These are phyloP conservation scores for Diplodia intermedia DNA, from an alignment of 2,329 filamentous ascomycete genomes.

Conservation along the genomic window DNA sequence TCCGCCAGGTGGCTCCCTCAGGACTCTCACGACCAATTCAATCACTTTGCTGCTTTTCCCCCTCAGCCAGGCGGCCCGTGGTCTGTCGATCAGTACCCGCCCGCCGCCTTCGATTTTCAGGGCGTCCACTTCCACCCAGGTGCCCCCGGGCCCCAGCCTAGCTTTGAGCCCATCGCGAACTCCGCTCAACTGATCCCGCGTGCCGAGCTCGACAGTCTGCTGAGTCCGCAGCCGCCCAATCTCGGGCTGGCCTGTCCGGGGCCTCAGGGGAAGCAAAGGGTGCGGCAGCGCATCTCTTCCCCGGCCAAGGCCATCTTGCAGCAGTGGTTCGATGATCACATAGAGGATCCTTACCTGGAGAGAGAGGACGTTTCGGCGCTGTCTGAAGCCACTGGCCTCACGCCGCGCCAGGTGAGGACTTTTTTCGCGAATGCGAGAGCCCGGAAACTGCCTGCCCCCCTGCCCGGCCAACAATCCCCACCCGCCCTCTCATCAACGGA, in stretches of 20 bases:
- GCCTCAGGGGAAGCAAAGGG: neutral
- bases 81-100: conserved; percentile 5
- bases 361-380: conserved; percentile 36
- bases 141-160: neutral
- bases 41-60: neutral
- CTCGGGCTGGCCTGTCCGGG: neutral
- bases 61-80: conserved; percentile 3
- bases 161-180: conserved; percentile 1
- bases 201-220: conserved; percentile 13
- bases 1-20: conserved; percentile 11
- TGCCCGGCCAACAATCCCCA: conserved; percentile 10
- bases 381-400: conserved; percentile 35
- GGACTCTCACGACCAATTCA: conserved; percentile 7
- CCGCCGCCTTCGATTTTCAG: conserved; percentile 19
- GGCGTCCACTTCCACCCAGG: conserved; percentile 14
- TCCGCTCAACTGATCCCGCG: conserved; percentile 6
- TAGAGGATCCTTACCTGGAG: conserved; percentile 38
- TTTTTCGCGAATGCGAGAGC: conserved; percentile 40
- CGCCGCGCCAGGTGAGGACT: conserved; percentile 37
- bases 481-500: conserved; percentile 19
- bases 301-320: conserved; percentile 36
- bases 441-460: conserved; percentile 33
- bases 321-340: conserved; percentile 37
- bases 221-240: neutral
- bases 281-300: conserved; percentile 34